These are phyloP conservation scores for Aspergillus clavatus DNA, from an alignment of 2,329 filamentous ascomycete genomes.

Conservation along the genomic window DNA sequence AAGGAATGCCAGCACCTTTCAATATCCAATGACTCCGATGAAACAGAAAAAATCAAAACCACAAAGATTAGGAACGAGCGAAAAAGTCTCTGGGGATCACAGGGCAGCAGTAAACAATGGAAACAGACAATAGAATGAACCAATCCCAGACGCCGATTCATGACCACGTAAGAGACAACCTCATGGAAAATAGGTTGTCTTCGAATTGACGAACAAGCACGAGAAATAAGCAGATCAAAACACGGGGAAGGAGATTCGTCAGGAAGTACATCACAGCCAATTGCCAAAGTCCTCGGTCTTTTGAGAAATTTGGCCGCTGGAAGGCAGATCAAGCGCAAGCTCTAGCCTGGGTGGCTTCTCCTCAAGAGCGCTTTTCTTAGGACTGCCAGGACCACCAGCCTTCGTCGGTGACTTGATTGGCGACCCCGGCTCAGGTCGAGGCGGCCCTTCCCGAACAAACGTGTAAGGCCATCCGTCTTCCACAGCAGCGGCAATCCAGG, in stretches of 20 bases:
- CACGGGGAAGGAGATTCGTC: not conserved
- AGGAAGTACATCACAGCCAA: conserved; percentile 32
- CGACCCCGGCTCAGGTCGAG: conserved; percentile 35
- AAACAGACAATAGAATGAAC: conserved; percentile 6
- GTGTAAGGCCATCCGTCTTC: conserved; percentile 85
- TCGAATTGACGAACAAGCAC: not conserved
- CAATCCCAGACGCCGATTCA: conserved; percentile 21
- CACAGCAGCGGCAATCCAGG: conserved; percentile 81
- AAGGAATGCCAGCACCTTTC: conserved; percentile 19
- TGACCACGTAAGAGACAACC: conserved; percentile 9
- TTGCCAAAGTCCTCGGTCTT: conserved; percentile 29
- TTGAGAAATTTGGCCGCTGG: conserved; percentile 16
- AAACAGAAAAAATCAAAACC: conserved; percentile 1
- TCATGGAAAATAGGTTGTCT: not conserved
- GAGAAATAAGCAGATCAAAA: not conserved
- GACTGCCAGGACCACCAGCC: conserved; percentile 25
- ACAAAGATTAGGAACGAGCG: conserved; percentile 1
- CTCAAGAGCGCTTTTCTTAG: conserved; percentile 44
- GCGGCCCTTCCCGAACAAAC: conserved; percentile 60
- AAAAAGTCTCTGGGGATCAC: conserved; percentile 8
- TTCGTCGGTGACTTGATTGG: conserved; percentile 48
- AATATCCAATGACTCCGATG: conserved; percentile 10
- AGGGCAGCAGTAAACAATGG: conserved; percentile 7
- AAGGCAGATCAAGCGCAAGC: conserved; percentile 34
- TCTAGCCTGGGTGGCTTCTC: conserved; percentile 59